phyloP scores from a whole-genome alignment of 2,329 filamentous ascomycete species.

The Ambrosiella cleistominuta region DNA sequence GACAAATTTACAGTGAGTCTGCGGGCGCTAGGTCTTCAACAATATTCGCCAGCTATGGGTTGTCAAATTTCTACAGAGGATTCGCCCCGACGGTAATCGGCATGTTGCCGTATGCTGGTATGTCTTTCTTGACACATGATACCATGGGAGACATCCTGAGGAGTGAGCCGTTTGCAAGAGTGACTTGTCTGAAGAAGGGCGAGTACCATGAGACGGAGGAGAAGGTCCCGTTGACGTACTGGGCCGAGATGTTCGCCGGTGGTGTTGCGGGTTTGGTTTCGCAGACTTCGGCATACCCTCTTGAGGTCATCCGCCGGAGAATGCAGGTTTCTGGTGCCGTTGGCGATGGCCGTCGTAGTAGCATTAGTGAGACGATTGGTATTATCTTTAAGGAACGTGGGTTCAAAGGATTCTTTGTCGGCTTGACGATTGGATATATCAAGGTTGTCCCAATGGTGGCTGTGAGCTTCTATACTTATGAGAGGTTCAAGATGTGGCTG shows the following conservation, averaged over 20 bases:
- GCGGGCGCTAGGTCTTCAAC: slow-evolving; percentile 21
- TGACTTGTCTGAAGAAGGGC: slow-evolving; percentile 56
- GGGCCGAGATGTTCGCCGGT: slow-evolving; percentile 72
- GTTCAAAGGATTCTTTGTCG: slow-evolving; percentile 72
- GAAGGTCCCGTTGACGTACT: slow-evolving; percentile 60
- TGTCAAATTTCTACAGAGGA: slow-evolving; percentile 87
- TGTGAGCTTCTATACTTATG: slow-evolving; percentile 47
- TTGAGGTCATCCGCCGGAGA: slow-evolving; percentile 77
- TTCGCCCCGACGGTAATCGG: slow-evolving; percentile 80
- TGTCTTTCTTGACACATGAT: slow-evolving; percentile 92
- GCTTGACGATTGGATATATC: slow-evolving; percentile 82
- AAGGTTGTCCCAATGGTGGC: slow-evolving; percentile 87
- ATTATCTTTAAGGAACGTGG: slow-evolving; percentile 64
- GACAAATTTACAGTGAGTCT: slow-evolving; percentile 71
- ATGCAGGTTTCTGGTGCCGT: slow-evolving; percentile 97
- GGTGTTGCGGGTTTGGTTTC: slow-evolving; percentile 76
- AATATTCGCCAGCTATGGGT: slow-evolving; percentile 42
- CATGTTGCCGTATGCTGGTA: slow-evolving; percentile 92
- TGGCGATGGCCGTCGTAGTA: slow-evolving; percentile 65
- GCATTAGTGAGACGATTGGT: slow-evolving; percentile 60
- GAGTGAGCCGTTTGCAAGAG: slow-evolving; percentile 43
- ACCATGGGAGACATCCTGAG: slow-evolving; percentile 73
- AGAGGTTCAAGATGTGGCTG: slow-evolving; percentile 43
- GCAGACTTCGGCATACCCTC: slow-evolving; percentile 81
- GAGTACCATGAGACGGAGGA: slow-evolving; percentile 31